These are phyloP conservation scores for Termitomyces sp. DNA, from an alignment of 768 basidiomycete genomes.

Conservation along the genomic window DNA sequence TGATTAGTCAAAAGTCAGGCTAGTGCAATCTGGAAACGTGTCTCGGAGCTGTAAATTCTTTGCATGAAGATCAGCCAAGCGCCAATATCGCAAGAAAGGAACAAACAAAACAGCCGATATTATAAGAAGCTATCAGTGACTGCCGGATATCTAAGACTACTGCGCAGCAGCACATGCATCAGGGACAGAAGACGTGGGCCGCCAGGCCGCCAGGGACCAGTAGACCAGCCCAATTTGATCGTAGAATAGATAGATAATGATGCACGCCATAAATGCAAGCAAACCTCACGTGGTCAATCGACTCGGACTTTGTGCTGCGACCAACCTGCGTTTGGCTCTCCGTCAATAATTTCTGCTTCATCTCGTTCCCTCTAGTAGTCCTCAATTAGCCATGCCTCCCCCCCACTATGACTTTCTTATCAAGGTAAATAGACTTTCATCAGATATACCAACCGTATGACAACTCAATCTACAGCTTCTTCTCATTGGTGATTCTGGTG, in stretches of 20 bases:
- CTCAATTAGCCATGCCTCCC: conserved; percentile 57
- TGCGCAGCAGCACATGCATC: not conserved
- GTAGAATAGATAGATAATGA: too few relatives aligned
- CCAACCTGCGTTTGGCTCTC: conserved; percentile 2
- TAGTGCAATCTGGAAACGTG: too few relatives aligned
- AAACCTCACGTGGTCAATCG: not conserved
- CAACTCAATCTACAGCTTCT: conserved; percentile 53
- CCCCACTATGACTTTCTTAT: conserved; percentile 98
- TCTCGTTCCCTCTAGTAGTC: not conserved
- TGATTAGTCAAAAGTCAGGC: too few relatives aligned
- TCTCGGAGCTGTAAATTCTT: too few relatives aligned
- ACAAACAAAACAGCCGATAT: not conserved
- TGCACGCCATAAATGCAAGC: too few relatives aligned
- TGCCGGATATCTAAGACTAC: not conserved
- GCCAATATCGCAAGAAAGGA: not conserved
- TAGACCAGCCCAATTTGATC: too few relatives aligned
- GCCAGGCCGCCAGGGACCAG: not conserved
- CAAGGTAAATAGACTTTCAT: conserved; percentile 49
- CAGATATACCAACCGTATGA: not conserved
- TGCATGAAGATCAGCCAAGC: too few relatives aligned
- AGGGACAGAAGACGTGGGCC: not conserved
- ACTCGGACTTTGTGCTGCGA: conserved; percentile 10
- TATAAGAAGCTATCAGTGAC: not conserved
- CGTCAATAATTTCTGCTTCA: conserved; percentile 1
- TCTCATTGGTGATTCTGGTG: conserved; percentile 95